Evolutionary conservation across 2,329 filamentous ascomycete genomes (phyloP).

Genomic region (Ophiosphaerella herpotricha): DNA sequence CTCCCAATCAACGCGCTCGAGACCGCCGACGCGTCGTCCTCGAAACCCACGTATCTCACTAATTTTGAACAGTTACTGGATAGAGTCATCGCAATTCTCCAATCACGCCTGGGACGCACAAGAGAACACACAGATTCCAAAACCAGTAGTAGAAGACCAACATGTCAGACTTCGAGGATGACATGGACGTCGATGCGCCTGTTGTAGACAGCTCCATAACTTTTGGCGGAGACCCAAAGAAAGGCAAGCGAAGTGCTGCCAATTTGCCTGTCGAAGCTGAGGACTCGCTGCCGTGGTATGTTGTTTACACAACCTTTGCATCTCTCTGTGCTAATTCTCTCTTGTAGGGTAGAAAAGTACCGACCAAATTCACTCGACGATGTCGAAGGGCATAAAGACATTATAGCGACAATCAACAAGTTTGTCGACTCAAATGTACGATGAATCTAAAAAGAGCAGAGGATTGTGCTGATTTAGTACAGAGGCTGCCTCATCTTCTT

Average conservation of each 20-base stretch:
- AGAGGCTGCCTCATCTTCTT: conserved; percentile 89
- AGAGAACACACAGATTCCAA: no score
- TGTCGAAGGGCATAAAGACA: conserved; percentile 96
- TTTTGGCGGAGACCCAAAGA: conserved; percentile 78
- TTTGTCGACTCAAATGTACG: conserved; percentile 87
- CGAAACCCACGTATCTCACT: not conserved
- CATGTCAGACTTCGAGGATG: conserved; percentile 65
- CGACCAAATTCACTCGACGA: conserved; percentile 85
- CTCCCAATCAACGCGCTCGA: conserved; percentile 43
- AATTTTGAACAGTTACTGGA: not conserved
- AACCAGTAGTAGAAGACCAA: conserved; percentile 7
- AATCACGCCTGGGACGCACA: not conserved
- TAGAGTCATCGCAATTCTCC: not conserved
- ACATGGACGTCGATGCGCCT: conserved; percentile 69
- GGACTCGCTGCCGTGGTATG: conserved; percentile 89
- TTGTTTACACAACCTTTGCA: fast-evolving
- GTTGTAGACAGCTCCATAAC: conserved; percentile 57
- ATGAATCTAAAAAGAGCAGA: not conserved
- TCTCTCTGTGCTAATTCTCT: conserved; percentile 3
- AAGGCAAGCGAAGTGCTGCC: conserved; percentile 89
- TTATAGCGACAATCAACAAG: conserved; percentile 95
- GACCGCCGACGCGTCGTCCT: conserved; percentile 21
- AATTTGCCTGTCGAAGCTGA: conserved; percentile 93
- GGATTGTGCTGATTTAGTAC: not conserved
- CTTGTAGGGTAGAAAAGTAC: conserved; percentile 89